These are phyloP conservation scores for Ganoderma lucidum DNA, from an alignment of 1,284 basidiomycete genomes.

Conservation along the genomic window DNA sequence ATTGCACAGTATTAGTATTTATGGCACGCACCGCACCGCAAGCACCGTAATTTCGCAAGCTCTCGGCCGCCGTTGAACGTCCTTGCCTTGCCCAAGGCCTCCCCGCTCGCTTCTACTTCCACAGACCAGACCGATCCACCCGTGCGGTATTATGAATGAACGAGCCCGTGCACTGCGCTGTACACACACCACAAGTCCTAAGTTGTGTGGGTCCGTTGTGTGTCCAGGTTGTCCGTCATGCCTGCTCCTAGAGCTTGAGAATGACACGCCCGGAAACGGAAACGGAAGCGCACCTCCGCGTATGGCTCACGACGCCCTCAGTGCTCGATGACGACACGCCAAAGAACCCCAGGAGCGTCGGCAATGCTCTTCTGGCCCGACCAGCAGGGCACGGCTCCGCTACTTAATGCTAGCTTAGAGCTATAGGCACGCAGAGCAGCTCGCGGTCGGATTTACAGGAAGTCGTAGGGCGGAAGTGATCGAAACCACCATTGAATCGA, in stretches of 20 bases:
- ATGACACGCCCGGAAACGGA: background rate
- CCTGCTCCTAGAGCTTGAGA: constrained; percentile 3
- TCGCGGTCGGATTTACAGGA: background rate
- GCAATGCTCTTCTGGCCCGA: background rate
- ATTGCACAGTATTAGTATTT: constrained; percentile 1
- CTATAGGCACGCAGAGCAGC: background rate
- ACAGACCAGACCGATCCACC: background rate
- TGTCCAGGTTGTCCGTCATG: constrained; percentile 4
- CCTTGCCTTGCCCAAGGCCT: background rate
- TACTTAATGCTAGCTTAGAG: too few species aligned
- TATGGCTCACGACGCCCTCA: background rate
- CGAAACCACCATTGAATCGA: background rate
- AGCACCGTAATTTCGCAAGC: constrained; percentile 1
- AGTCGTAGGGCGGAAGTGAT: background rate
- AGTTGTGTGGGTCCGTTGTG: constrained; percentile 10
- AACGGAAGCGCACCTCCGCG: background rate
- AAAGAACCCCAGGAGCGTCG: background rate
- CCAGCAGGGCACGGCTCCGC: too few species aligned
- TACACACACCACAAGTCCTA: background rate
- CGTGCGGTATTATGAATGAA: background rate
- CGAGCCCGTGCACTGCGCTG: constrained; percentile 3
- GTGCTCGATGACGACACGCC: background rate
- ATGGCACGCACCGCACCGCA: background rate
- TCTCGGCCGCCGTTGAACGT: background rate
- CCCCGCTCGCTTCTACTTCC: background rate